phyloP scores from a whole-genome alignment of 805 yeast genomes.

The Pichia californica region DNA sequence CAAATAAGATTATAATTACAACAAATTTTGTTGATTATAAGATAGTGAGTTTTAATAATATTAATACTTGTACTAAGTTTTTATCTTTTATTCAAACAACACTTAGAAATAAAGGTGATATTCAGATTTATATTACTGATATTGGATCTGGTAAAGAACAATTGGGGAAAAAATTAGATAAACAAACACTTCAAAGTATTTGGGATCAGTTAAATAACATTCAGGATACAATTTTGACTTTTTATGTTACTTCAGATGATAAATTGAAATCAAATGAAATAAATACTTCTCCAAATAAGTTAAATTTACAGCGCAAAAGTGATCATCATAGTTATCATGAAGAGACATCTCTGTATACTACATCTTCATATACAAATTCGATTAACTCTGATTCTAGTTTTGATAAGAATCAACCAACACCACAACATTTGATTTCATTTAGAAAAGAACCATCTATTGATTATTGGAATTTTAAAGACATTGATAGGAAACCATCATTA shows the following conservation, averaged over 20 bases:
- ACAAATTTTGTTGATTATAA: conserved; percentile 52
- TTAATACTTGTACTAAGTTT: conserved; percentile 32
- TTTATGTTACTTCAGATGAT: conserved; percentile 3
- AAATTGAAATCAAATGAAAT: neutral
- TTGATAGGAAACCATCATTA: conserved; percentile 19
- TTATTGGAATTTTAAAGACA: conserved; percentile 52
- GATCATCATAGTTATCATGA: conserved; percentile 6
- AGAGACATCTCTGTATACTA: conserved; percentile 31
- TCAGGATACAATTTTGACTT: neutral
- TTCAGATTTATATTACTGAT: conserved; percentile 9
- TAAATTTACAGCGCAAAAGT: neutral
- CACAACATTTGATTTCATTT: conserved; percentile 51
- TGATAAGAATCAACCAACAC: conserved; percentile 51
- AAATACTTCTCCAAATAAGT: conserved; percentile 6
- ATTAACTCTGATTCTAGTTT: conserved; percentile 37
- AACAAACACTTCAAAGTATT: neutral
- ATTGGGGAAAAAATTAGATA: conserved; percentile 9
- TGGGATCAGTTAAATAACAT: conserved; percentile 2
- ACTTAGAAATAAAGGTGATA: conserved; percentile 21
- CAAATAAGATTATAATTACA: conserved; percentile 48
- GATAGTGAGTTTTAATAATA: conserved; percentile 38
- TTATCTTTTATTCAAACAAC: conserved; percentile 61
- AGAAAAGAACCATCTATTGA: conserved; percentile 36
- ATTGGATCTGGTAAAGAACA: conserved; percentile 9
- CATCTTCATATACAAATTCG: conserved; percentile 52